Conservation (phyloP, 2,329 filamentous ascomycete species). For the Diaporthe vexans region DNA sequence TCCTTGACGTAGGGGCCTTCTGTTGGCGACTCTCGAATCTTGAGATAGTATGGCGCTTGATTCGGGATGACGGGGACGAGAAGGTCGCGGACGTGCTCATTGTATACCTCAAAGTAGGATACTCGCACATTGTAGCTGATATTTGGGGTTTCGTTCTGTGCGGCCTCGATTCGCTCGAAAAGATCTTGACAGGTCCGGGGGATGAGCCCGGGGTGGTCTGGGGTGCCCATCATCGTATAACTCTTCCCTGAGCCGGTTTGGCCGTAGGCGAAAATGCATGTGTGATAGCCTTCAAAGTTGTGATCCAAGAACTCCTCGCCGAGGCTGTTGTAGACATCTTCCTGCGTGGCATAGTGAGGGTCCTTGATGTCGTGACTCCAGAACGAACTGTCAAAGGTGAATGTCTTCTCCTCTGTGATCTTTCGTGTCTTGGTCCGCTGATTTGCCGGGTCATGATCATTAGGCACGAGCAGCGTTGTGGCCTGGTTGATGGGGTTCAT, state of each 20-base stretch:
- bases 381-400: conserved; percentile 98
- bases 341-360: conserved; percentile 90
- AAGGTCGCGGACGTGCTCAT: conserved; percentile 96
- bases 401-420: conserved; percentile 86
- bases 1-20: conserved; percentile 98
- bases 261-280: conserved; percentile 98
- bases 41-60: conserved; percentile 90
- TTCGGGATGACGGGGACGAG: conserved; percentile 80
- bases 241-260: conserved; percentile 98
- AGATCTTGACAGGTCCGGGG: conserved; percentile 96
- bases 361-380: conserved; percentile 91
- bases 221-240: conserved; percentile 96
- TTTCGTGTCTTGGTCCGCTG: conserved; percentile 76
- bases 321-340: conserved; percentile 92
- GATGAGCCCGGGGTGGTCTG: conserved; percentile 90
- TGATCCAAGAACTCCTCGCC: conserved; percentile 98
- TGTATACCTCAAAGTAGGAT: conserved; percentile 99
- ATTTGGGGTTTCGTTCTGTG: conserved; percentile 84
- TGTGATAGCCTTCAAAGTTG: conserved; percentile 99
- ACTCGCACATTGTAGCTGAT: conserved; percentile 98
- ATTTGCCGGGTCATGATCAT: conserved; percentile 64
- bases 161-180: conserved; percentile 89
- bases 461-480: conserved; percentile 78
- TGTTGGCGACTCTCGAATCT: conserved; percentile 94
- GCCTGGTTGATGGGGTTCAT: conserved; percentile 92